Conservation (phyloP, 1,284 basidiomycete species). For the Heterobasidion occidentale region DNA sequence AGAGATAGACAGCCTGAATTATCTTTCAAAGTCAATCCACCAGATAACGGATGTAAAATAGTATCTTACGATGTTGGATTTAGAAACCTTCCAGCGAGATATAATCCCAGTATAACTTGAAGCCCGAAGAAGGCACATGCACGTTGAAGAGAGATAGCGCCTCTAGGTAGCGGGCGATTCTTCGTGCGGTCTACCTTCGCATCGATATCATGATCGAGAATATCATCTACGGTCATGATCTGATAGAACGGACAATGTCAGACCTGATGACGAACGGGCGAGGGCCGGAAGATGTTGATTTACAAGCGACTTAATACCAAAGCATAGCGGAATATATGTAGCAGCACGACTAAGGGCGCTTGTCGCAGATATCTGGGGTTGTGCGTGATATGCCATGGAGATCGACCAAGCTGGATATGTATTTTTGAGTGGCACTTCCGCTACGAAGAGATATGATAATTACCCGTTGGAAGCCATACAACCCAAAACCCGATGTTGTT, state of each 20-base stretch:
- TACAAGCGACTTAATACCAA: not conserved
- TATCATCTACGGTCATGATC: constrained; percentile 1
- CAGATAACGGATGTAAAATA: not conserved
- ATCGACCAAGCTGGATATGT: not conserved
- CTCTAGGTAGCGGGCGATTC: not conserved
- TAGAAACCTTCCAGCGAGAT: not conserved
- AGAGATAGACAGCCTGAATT: not conserved
- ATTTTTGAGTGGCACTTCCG: not conserved
- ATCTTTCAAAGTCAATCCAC: not conserved
- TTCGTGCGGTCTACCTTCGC: not conserved
- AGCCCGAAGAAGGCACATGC: not conserved
- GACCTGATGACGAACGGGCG: too few species aligned
- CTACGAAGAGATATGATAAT: not conserved
- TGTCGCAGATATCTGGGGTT: not conserved
- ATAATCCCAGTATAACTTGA: not conserved
- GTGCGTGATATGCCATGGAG: not conserved
- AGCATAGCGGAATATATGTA: not conserved
- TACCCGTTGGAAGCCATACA: not conserved
- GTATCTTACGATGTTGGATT: not conserved
- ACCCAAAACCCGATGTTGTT: not conserved
- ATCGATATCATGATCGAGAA: constrained; percentile 1
- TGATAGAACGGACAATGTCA: not conserved
- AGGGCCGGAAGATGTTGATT: not conserved
- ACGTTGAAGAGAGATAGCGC: not conserved
- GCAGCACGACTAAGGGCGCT: not conserved